These are phyloP conservation scores for Colletotrichum coccodes DNA, from an alignment of 2,329 filamentous ascomycete species.

Conservation along the genomic window DNA sequence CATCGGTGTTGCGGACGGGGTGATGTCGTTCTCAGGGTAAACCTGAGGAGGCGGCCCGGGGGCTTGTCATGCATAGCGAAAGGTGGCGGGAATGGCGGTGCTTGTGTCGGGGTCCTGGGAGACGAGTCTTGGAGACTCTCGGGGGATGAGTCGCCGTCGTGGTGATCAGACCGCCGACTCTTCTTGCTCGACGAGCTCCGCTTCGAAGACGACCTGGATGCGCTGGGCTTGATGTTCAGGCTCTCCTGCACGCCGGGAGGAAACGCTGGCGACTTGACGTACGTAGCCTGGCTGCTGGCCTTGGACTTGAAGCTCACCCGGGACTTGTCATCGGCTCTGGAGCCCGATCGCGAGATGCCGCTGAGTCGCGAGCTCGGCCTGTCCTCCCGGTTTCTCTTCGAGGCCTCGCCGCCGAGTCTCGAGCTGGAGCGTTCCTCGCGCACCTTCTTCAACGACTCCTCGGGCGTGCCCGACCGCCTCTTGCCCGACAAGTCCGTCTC, in stretches of 20 bases:
- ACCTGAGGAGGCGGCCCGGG: constrained; percentile 46
- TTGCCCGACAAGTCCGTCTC: constrained; percentile 69
- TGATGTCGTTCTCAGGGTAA: constrained; percentile 48
- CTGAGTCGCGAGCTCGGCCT: constrained; percentile 58
- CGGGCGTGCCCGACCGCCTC: constrained; percentile 43
- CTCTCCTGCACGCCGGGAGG: constrained; percentile 38
- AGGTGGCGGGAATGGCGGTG: constrained; percentile 58
- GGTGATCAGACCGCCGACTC: constrained; percentile 49
- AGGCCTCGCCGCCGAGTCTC: constrained; percentile 48
- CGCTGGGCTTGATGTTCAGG: constrained; percentile 35
- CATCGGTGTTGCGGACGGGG: constrained; percentile 50
- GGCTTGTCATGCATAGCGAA: constrained; percentile 51
- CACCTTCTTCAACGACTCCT: constrained; percentile 34
- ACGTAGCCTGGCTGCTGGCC: constrained; percentile 68
- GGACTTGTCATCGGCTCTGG: constrained; percentile 60
- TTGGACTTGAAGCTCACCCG: constrained; percentile 65
- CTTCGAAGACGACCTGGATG: constrained; percentile 37
- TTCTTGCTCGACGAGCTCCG: constrained; percentile 44
- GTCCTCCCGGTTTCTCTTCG: constrained; percentile 39
- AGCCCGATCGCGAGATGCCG: constrained; percentile 53
- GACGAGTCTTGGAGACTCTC: constrained; percentile 65
- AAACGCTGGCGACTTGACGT: constrained; percentile 50
- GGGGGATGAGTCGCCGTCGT: constrained; percentile 56
- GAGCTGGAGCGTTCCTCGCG: constrained; percentile 53
- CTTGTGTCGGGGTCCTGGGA: constrained; percentile 69